Evolutionary conservation across 371 early-diverging fungal species (phyloP), one percentile per base, ranked within the genome.

Genomic region (Mucor ambiguus): DNA sequence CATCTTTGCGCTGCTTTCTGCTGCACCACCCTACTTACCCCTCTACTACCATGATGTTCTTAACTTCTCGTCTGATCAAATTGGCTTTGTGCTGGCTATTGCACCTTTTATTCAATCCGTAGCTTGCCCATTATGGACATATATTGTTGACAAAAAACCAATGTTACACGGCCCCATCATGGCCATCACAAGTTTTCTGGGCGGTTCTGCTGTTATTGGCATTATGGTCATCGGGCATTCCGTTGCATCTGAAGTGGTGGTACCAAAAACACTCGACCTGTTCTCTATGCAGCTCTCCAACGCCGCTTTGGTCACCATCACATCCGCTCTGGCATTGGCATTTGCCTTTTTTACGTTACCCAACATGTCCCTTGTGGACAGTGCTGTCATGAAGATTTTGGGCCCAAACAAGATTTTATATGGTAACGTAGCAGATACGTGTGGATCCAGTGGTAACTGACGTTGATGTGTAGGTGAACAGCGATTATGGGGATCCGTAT

Each of bases 361-460:
- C 33, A 77, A 76, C 64, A 70, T 73, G 29, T 70, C 82, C 16
- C 66, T 82, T 26, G 80, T 82, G 3, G 82, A 82, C 58, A 80
- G 80, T 60, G 82, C 80, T 4, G 82, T 82, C 49, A 76, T 82
- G 75, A 82, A 82, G 37, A 78, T 79, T 26, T 63, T 82, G n/a
- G 82, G 82, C 3, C 75, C 80, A 7, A 72, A 82, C 64, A 82
- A 82, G 48, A 71, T 82, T 11, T 56, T 82, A 20, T 82, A 82
- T 60, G 82, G 82, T 73, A 79, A 37, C 29, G 49, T 20, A 18
- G 30, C 30, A 30, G 30, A 14, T 16, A 43, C 20, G n/a, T 43
- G 20, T 38, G 20, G 1, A 16, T 52, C 7, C 37, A 56, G 30
- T 5, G 30, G 30, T 33, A 4, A 33, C 33, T 33, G 9, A 33